These are phyloP conservation scores for Rosa chinensis DNA, from an alignment of 306 rosid genomes.

Conservation along the genomic window DNA sequence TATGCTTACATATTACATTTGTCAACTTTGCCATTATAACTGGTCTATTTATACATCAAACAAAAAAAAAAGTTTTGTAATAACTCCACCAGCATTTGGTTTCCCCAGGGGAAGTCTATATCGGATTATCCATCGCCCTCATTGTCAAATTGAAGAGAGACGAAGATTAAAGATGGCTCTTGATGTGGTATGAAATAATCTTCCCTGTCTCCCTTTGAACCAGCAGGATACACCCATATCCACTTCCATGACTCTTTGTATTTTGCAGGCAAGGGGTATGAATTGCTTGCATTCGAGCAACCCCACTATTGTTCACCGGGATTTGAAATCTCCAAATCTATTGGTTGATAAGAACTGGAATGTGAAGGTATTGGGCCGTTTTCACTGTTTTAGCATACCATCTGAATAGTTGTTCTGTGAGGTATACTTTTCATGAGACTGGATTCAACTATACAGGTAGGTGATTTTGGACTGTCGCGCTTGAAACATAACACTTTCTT, in stretches of 20 bases:
- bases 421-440: conserved; percentile 11
- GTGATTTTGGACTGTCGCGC: conserved; percentile 98
- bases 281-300: conserved; percentile 91
- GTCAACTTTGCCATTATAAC: conserved; percentile 3
- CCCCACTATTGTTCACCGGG: conserved; percentile 97
- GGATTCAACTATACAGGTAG: conserved; percentile 48
- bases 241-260: conserved; percentile 24
- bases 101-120: conserved; percentile 86
- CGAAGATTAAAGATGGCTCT: conserved; percentile 96
- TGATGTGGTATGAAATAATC: conserved; percentile 75
- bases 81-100: not conserved
- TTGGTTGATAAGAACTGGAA: conserved; percentile 98
- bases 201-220: conserved; percentile 16
- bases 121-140: conserved; percentile 88
- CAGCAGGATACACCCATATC: conserved; percentile 15
- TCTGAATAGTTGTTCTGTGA: not conserved
- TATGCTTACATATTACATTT: not conserved
- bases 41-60: not conserved
- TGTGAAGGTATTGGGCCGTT: conserved; percentile 66
- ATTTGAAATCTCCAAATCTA: conserved; percentile 95
- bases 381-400: conserved; percentile 11
- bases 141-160: conserved; percentile 81
- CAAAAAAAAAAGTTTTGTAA: not conserved
- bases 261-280: conserved; percentile 96
- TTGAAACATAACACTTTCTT: conserved; percentile 96